phyloP scores from a whole-genome alignment of 306 rosid species.

The Amphicarpaea edgeworthii region DNA sequence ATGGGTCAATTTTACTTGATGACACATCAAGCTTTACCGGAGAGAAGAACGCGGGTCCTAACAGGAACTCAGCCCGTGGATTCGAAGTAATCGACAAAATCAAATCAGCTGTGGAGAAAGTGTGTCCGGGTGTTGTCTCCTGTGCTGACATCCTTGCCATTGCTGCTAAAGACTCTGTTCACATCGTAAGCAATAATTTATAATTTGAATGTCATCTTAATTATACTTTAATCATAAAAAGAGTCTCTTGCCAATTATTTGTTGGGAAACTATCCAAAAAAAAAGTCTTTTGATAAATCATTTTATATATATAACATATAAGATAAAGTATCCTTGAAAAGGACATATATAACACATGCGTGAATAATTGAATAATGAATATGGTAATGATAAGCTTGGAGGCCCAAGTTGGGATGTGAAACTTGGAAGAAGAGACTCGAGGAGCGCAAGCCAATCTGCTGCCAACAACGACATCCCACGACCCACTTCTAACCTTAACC shows the following conservation, averaged over 20 bases:
- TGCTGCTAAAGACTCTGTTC: constrained; percentile 78
- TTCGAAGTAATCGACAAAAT: constrained; percentile 78
- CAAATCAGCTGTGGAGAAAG: constrained; percentile 73
- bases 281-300: too few relatives aligned
- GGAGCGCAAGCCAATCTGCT: constrained; percentile 67
- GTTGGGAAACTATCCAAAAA: too few relatives aligned
- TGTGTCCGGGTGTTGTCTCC: constrained; percentile 78
- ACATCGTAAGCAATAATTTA: constrained; percentile 41
- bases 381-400: constrained; percentile 82
- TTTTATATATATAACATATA: not conserved
- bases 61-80: constrained; percentile 78
- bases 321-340: not conserved
- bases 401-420: constrained; percentile 86
- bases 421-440: constrained; percentile 89
- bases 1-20: constrained; percentile 84
- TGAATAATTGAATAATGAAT: too few relatives aligned
- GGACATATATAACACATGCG: too few relatives aligned
- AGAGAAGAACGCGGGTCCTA: constrained; percentile 80
- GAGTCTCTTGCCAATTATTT: not conserved
- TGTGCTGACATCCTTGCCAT: constrained; percentile 86
- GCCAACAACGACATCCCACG: constrained; percentile 79
- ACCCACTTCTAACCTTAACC: constrained; percentile 70
- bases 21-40: constrained; percentile 76
- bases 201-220: not conserved
- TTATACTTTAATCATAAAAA: not conserved